Evolutionary conservation across 1,284 basidiomycete genomes (phyloP), one percentile per base, ranked within the genome.

Genomic region (Malassezia sympodialis): DNA sequence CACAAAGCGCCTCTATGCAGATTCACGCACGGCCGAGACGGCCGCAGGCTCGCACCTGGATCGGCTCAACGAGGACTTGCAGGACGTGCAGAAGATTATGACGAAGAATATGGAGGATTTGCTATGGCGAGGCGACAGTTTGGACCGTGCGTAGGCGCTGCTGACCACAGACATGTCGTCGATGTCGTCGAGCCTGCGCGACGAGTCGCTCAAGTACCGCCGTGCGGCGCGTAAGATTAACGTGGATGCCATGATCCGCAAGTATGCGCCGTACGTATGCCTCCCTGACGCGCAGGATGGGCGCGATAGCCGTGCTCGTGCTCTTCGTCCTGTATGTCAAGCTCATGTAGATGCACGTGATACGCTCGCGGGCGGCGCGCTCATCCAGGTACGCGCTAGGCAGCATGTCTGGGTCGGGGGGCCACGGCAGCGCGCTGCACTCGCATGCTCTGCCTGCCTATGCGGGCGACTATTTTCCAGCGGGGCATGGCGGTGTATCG

Each of bases 81-180:
- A 93, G 72, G 93, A 98, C 69, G 93, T 99, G 55, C 96, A 93
- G 46, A 80, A 88, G 65, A 96, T 99, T 77, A 98, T 98, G 94
- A 96, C 93, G n/a, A 99, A 98, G 79, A 98, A 98, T 75, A 99
- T 99, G 93, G 94, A 98, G 76, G 94, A 98, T 77, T 78, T 99
- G 53, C 78, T 99, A 34, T 96, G 91, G 93, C 80, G 93, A 75
- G 93, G 93, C 21, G 93, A 98, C 75, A 91, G 88, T 35, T 80
- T 98, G 59, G 93, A 96, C 75, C 82, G 91, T 65, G 47, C 58
- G 63, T 64, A 14, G 8, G 10, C 6, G n/a, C 7, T n/a, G 26
- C 34, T 49, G 14, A 28, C 30, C 14, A 28, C 59, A 65, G 62
- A 73, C 53, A 98, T 98, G 93, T 96, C 90, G 23, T 87, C 90